A percentile compares a stretch with the other conserved stretches of the same genome.
Conservation (phyloP, 2,329 filamentous ascomycete genomes). For the Purpureocillium lavendulum region DNA sequence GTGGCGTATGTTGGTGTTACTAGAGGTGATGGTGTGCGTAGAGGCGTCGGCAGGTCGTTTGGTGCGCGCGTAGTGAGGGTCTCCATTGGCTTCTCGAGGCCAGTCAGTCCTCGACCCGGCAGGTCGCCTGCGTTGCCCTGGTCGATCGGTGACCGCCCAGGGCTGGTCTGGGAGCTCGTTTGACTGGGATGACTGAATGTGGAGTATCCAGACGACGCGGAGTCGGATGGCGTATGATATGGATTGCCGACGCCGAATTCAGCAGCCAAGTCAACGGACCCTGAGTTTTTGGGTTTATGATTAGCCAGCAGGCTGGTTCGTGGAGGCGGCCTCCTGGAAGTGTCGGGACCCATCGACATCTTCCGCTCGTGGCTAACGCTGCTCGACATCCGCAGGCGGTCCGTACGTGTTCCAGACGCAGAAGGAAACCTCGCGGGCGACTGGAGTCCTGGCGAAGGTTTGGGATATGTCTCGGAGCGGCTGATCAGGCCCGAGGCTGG, state of each 20-base stretch:
- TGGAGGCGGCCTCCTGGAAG: constrained; percentile 43
- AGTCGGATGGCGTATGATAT: constrained; percentile 56
- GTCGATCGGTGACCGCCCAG: constrained; percentile 16
- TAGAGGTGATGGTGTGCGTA: constrained; percentile 14
- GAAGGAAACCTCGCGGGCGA: constrained; percentile 36
- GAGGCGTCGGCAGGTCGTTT: constrained; percentile 22
- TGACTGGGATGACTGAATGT: constrained; percentile 49
- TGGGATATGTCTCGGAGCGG: constrained; percentile 47
- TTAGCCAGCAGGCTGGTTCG: constrained; percentile 38
- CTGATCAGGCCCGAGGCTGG: constrained; percentile 27
- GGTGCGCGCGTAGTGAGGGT: constrained; percentile 19
- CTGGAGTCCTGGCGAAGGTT: constrained; percentile 25
- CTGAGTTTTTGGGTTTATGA: constrained; percentile 24
- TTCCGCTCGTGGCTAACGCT: constrained; percentile 20
- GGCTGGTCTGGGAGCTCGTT: constrained; percentile 50
- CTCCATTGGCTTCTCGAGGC: constrained; percentile 44
- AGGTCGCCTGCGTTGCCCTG: too few species aligned
- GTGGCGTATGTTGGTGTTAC: constrained; percentile 18
- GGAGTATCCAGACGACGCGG: constrained; percentile 57
- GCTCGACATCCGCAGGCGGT: constrained; percentile 21
- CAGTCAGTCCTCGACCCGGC: constrained; percentile 36
- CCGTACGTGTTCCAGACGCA: constrained; percentile 34
- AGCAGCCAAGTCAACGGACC: constrained; percentile 45
- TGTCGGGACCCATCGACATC: constrained; percentile 39
- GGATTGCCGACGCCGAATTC: constrained; percentile 56